Evolutionary conservation across 2,329 filamentous ascomycete species (phyloP), one percentile per base, ranked within the genome.

Genomic region (Chalaropsis thielavioides): DNA sequence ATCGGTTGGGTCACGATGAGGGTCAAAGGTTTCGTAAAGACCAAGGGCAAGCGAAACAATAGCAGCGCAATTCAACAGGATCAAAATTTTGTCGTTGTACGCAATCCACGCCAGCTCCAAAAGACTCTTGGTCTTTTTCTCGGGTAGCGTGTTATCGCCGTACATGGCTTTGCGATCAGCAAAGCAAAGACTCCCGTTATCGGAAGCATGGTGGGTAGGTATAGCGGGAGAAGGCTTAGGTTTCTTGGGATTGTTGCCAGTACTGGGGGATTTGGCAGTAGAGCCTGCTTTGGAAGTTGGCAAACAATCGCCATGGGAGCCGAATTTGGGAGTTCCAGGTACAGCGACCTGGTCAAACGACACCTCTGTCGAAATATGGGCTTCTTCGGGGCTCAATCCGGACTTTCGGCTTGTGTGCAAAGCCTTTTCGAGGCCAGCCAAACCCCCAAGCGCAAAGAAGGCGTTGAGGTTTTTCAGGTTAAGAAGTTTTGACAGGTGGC

Each of bases 381-480:
- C 77, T 74, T 94, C 89, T 69, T 92, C 89, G 19, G 83, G 71
- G 69, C 86, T 88, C 27, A 94, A 75, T 11, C 89, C 89, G 63
- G 81, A 76, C 56, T 78, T 79, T 46, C 83, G 74, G 71, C 90
- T 78, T 1, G 87, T 86, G 66, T 84, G 79, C 10, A 94, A 73
- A 0, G 89, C 89, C 71, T 85, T 89, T 71, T 90, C 88, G 22
- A 94, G 72, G 1, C 89, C 89, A 8, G 76, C 76, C 5, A 92
- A 72, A 61, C 89, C 89, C 64, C 89, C 89, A 1, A 94, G 74
- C 5, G 87, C 87, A 69, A 87, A 84, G 68, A 92, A 90, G 3
- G 88, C 89, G 31, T 82, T 78, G 67, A 89, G 77, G 70, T 81
- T 91, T 75, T 94, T 94, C 0, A 89, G 89, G 68, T 92, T 92